Conservation (phyloP, 176 grass and related monocot species). For the Elaeis guineensis region DNA sequence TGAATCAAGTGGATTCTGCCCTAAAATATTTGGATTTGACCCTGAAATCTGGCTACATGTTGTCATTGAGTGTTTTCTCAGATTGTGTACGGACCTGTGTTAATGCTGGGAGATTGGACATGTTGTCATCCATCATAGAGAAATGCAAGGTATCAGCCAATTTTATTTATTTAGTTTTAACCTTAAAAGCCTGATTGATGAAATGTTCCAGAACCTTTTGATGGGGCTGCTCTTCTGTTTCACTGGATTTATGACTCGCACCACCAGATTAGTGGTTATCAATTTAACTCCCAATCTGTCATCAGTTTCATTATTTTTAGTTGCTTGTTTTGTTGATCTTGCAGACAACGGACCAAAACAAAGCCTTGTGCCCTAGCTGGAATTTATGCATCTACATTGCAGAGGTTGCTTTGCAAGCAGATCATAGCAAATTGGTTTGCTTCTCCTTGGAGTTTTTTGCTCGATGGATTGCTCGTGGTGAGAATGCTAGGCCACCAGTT, state of each 20-base stretch:
- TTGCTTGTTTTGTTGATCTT: constrained; percentile 16
- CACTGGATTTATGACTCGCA: too few relatives aligned
- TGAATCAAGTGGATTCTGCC: constrained; percentile 59
- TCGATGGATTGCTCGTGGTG: constrained; percentile 72
- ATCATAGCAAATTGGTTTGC: constrained; percentile 70
- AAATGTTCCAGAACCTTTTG: too few relatives aligned
- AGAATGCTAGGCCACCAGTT: constrained; percentile 35
- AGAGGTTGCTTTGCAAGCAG: constrained; percentile 71
- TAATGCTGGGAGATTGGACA: constrained; percentile 60
- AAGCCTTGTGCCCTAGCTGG: constrained; percentile 69
- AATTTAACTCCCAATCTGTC: background rate
- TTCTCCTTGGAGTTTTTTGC: constrained; percentile 68
- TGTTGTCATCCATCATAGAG: constrained; percentile 76
- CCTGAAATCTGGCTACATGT: constrained; percentile 59
- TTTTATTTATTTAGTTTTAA: background rate
- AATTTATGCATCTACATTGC: constrained; percentile 50
- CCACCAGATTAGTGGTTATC: too few relatives aligned
- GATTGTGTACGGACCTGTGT: constrained; percentile 57
- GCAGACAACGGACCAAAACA: constrained; percentile 78
- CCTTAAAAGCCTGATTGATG: too few relatives aligned
- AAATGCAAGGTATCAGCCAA: constrained; percentile 78
- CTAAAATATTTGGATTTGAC: constrained; percentile 75
- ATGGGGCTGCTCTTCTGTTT: too few relatives aligned
- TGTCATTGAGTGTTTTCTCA: constrained; percentile 43
- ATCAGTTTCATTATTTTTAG: constrained; percentile 3